Evolutionary conservation across 2,329 filamentous ascomycete genomes (phyloP).

Genomic region (Pestalotiopsis sp.): DNA sequence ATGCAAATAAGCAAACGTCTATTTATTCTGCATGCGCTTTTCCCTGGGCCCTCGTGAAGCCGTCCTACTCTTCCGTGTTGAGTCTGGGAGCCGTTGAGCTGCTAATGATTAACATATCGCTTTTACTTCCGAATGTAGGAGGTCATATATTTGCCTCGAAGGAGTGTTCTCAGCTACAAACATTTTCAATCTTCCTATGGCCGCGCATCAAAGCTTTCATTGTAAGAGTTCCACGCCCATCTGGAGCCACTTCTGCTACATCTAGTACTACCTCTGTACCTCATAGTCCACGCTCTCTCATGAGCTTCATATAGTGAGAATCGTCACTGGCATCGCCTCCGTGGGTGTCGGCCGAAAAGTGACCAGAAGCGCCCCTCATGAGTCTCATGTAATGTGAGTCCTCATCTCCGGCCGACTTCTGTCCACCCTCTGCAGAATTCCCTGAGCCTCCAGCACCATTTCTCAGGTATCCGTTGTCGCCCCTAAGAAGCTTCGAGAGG

Average conservation of each 20-base stretch:
- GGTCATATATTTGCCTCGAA: too few relatives aligned
- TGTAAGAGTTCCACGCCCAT: too few relatives aligned
- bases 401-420: background rate
- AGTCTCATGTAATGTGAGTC: background rate
- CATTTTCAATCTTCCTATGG: too few relatives aligned
- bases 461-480: background rate
- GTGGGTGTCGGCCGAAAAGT: background rate
- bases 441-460: background rate
- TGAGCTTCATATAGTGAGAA: background rate
- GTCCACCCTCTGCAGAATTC: background rate
- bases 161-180: too few relatives aligned
- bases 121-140: too few relatives aligned
- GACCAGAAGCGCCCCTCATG: background rate
- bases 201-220: too few relatives aligned
- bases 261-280: background rate
- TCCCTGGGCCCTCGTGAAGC: background rate
- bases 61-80: background rate
- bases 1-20: background rate
- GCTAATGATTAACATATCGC: too few relatives aligned
- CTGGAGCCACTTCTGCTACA: too few relatives aligned
- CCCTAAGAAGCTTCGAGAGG: background rate
- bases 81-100: background rate
- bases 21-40: background rate
- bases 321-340: background rate
- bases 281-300: background rate